Evolutionary conservation across 352 stramenopile genomes (phyloP).

Genomic region (Phytophthora syringae): DNA sequence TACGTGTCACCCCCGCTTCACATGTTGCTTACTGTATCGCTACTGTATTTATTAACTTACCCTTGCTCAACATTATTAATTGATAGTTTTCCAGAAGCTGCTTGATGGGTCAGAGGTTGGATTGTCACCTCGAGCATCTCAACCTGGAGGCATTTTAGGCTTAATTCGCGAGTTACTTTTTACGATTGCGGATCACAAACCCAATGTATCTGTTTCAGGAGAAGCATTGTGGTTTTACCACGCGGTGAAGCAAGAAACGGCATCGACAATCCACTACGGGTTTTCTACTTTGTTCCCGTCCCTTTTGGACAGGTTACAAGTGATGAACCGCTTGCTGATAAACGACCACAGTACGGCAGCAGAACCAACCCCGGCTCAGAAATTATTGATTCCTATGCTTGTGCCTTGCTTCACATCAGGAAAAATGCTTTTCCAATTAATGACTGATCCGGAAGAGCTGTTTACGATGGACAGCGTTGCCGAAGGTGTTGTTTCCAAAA

Average conservation of each 20-base stretch:
- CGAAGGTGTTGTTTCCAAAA: conserved; percentile 30
- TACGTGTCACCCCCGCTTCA: conserved; percentile 28
- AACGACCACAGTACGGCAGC: conserved; percentile 29
- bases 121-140: conserved; percentile 38
- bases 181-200: conserved; percentile 61
- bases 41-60: background rate
- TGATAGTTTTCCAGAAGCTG: conserved; percentile 74
- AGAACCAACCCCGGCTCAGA: conserved; percentile 49
- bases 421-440: conserved; percentile 87
- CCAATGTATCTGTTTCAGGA: conserved; percentile 28
- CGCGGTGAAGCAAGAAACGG: conserved; percentile 83
- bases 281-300: conserved; percentile 86
- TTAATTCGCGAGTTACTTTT: conserved; percentile 78
- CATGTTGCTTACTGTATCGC: background rate
- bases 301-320: conserved; percentile 71
- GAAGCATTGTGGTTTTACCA: conserved; percentile 76
- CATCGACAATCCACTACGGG: conserved; percentile 78
- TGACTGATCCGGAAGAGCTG: conserved; percentile 51
- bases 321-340: conserved; percentile 85
- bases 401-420: conserved; percentile 82
- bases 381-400: conserved; percentile 82
- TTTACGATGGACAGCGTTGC: conserved; percentile 27
- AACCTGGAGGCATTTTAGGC: conserved; percentile 52
- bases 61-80: conserved; percentile 3
- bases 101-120: conserved; percentile 65